Conservation (phyloP, 2,329 filamentous ascomycete genomes). For the Fusarium sp. region DNA sequence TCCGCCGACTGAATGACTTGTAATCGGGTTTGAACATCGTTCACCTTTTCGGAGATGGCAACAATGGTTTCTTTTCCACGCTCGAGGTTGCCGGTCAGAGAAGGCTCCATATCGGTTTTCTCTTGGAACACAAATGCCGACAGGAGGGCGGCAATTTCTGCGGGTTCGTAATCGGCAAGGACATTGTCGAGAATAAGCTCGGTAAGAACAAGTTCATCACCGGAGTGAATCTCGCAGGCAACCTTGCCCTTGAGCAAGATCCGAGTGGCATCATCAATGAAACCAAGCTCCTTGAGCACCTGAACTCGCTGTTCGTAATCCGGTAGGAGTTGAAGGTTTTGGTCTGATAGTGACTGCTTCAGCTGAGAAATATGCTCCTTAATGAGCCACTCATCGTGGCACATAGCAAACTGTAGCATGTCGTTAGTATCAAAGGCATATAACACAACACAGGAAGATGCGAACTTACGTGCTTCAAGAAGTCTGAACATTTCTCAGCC, state of each 20-base stretch:
- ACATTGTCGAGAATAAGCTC: conserved; percentile 98
- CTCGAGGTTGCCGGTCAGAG: conserved; percentile 84
- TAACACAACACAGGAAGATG: background rate
- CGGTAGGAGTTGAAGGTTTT: conserved; percentile 93
- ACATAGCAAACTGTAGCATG: conserved; percentile 84
- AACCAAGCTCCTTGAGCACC: conserved; percentile 90
- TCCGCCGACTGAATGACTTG: conserved; percentile 93
- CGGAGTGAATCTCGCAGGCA: conserved; percentile 97
- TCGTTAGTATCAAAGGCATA: conserved; percentile 52
- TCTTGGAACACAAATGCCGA: conserved; percentile 98
- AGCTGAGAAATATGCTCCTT: conserved; percentile 92
- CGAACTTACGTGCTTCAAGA: conserved; percentile 85
- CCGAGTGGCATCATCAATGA: conserved; percentile 87
- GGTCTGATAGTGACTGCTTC: conserved; percentile 91
- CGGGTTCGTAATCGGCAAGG: conserved; percentile 92
- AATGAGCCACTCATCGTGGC: conserved; percentile 96
- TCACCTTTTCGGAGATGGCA: conserved; percentile 91
- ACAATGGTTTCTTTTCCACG: conserved; percentile 88
- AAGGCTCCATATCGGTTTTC: conserved; percentile 87
- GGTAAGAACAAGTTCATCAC: conserved; percentile 94
- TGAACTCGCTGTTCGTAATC: conserved; percentile 96
- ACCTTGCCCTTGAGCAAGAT: conserved; percentile 98
- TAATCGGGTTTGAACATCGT: conserved; percentile 86
- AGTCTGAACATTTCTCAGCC: conserved; percentile 79
- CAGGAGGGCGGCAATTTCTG: conserved; percentile 94